Conservation (phyloP, 331 rosid species). For the Malus hybrid region DNA sequence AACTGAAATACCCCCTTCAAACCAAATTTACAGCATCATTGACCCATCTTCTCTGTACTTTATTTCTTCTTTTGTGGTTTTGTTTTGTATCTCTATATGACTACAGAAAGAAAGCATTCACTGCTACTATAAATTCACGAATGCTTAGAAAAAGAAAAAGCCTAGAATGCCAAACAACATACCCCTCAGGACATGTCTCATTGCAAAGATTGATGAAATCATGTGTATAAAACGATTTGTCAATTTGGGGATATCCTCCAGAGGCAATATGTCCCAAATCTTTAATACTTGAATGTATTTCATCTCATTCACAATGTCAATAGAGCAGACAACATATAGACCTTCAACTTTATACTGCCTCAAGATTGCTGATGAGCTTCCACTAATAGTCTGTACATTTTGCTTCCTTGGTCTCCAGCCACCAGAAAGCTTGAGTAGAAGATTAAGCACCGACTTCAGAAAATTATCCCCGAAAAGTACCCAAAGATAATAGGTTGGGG, state of each 20-base stretch:
- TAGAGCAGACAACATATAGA: slow-evolving; percentile 40
- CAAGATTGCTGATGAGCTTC: slow-evolving; percentile 35
- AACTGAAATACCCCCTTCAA: too few species aligned
- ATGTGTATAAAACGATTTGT: slow-evolving; percentile 27
- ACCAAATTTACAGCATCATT: too few species aligned
- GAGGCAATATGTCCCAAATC: slow-evolving; percentile 39
- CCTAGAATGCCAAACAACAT: background rate
- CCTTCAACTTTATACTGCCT: slow-evolving; percentile 45
- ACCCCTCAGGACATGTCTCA: slow-evolving; percentile 24
- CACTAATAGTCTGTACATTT: slow-evolving; percentile 19
- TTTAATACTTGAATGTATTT: slow-evolving; percentile 22
- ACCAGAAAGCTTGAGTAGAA: slow-evolving; percentile 39
- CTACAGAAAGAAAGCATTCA: background rate
- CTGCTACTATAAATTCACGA: background rate
- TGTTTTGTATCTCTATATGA: background rate
- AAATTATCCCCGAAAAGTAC: slow-evolving; percentile 47
- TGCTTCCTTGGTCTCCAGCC: slow-evolving; percentile 66
- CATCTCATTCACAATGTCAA: slow-evolving; percentile 38
- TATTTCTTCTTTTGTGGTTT: too few species aligned
- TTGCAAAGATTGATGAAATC: slow-evolving; percentile 26
- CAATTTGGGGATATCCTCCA: slow-evolving; percentile 19
- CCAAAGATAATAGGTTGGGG: slow-evolving; percentile 18
- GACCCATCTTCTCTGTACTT: too few species aligned
- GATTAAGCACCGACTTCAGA: slow-evolving; percentile 34
- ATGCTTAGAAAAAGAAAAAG: background rate